Evolutionary conservation across 352 stramenopile genomes (phyloP), one percentile per base, ranked within the genome.

Genomic region (Globisporangium paddicum): DNA sequence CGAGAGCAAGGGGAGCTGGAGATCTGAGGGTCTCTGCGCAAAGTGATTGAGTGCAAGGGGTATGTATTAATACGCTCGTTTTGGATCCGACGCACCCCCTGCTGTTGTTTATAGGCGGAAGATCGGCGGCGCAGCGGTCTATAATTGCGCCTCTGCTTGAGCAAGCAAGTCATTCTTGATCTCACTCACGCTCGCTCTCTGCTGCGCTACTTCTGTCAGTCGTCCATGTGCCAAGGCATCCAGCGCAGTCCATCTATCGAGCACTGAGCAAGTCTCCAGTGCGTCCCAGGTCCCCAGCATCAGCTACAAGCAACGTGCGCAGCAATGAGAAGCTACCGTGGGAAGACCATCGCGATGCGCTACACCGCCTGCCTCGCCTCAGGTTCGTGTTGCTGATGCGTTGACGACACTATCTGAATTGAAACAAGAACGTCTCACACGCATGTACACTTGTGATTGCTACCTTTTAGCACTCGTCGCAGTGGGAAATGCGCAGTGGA

Each of bases 401-500:
- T 41, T 45, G 40, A 6, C 25, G n/a, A 5, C 14, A 1, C 38
- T 45, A 2, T 6, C 40, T 26, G 19, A 5, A n/a, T 46, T 14
- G n/a, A n/a, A 21, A 21, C 37, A 44, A 6, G 2, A 19, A 21
- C 21, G 4, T 9, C 18, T 25, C 7, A 23, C 19, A 16, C 8
- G 13, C 14, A 5, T 37, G 2, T 51, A 13, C 23, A 8, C 3
- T 25, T 52, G 2, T 18, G 2, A 47, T 41, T 41, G 23, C 38
- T 40, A 7, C 13, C 25, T 8, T 60, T 7, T 26, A 65, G 46
- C 44, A 6, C 37, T 65, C 14, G 19, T 48, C 1, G 13, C 40
- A 0, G 23, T 30, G 5, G 49, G 44, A 3, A 32, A 65, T 49
- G 72, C 66, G 8, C 74, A 89, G 26, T 90, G 81, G 78, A 81